These are phyloP conservation scores for Bretschneidera sinensis DNA, from an alignment of 345 rosid species.

Conservation along the genomic window DNA sequence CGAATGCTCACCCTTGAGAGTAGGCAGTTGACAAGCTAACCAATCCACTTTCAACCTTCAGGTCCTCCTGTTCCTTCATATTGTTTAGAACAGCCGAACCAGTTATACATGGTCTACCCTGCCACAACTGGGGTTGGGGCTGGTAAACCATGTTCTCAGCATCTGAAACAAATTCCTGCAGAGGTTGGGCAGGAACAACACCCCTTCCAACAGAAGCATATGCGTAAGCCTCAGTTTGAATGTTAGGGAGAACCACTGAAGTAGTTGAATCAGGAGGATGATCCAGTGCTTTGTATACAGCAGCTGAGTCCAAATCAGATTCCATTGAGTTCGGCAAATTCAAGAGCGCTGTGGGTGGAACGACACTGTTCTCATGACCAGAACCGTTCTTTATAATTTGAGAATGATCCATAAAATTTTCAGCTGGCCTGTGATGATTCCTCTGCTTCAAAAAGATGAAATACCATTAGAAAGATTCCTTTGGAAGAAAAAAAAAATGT, in stretches of 20 bases:
- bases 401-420: conserved; percentile 38
- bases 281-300: conserved; percentile 31
- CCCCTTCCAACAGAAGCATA: conserved; percentile 35
- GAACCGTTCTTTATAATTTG: conserved; percentile 39
- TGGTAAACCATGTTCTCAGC: conserved; percentile 43
- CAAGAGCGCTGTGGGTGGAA: conserved; percentile 28
- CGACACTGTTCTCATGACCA: conserved; percentile 34
- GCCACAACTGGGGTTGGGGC: conserved; percentile 43
- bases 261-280: conserved; percentile 22
- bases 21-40: conserved; percentile 41
- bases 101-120: conserved; percentile 24
- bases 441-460: conserved; percentile 36
- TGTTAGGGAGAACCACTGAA: conserved; percentile 26
- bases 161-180: conserved; percentile 37
- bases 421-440: conserved; percentile 35
- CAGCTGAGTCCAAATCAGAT: conserved; percentile 34
- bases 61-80: conserved; percentile 29
- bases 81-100: conserved; percentile 28
- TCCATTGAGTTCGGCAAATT: conserved; percentile 38
- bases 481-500: not conserved
- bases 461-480: not conserved
- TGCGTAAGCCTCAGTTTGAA: conserved; percentile 29
- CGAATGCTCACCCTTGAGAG: conserved; percentile 60
- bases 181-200: conserved; percentile 27
- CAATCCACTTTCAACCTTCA: conserved; percentile 26